Evolutionary conservation across 2,329 filamentous ascomycete genomes (phyloP), one percentile per base, ranked within the genome.

Genomic region (Cytospora leucostoma): DNA sequence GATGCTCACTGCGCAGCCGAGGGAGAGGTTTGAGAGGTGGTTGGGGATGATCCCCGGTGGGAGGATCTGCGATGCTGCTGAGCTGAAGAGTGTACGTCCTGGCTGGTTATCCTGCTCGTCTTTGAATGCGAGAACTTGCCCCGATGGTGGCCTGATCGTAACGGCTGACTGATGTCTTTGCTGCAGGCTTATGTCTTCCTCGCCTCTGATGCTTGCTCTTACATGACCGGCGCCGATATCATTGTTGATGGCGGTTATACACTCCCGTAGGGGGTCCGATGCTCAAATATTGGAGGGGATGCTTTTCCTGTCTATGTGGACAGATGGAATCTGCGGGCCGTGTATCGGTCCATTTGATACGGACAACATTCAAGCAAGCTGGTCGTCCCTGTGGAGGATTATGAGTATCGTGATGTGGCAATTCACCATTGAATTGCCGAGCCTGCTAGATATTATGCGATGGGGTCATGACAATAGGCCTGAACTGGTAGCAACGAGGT

Each of bases 161-260:
- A 35, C 2, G 8, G n/a, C 49, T 62, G 49, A 57, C 47, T 7
- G 11, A 40, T 17, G 6, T n/a, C 11, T 58, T 6, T 27, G 47
- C 10, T 49, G 1, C 11, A 74, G 71, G 79, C 78, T 8, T 82
- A 81, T 62, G 77, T 81, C n/a, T 82, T 80, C 66, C 70, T 81
- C 47, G 75, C 75, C 47, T 77, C 74, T 59, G 78, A 81, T 72
- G 79, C 80, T 3, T 80, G 77, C 56, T 75, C 75, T 11, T 82
- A 82, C 66, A 81, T 77, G 72, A 82, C 80, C 11, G 80, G 80
- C 35, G 72, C 74, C 7, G 79, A 82, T 64, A 67, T 82, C 53
- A 69, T 78, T 54, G 77, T 82, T 64, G 80, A 82, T 59, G 80
- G 80, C 49, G 80, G 80, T 8, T 83, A 82, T 69, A 77, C 74